These are phyloP conservation scores for Neocatenulostroma microsporum DNA, from an alignment of 2,329 filamentous ascomycete species.

Conservation along the genomic window DNA sequence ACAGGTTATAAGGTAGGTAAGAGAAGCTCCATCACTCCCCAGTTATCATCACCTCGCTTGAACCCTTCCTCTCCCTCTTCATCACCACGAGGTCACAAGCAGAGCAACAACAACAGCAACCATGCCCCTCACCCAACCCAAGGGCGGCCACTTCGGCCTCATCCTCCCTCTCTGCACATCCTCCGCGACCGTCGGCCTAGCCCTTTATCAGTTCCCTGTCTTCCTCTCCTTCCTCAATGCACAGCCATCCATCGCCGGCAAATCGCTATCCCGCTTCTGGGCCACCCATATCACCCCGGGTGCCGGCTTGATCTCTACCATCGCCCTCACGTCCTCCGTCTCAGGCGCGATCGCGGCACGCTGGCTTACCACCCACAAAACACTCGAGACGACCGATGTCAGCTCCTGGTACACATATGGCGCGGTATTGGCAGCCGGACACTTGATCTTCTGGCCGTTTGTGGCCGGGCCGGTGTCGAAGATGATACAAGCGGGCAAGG, in stretches of 20 bases:
- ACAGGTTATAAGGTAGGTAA: no score
- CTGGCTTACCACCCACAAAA: slow-evolving; percentile 20
- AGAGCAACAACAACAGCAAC: neutral
- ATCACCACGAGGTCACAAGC: no score
- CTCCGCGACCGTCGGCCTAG: slow-evolving; percentile 24
- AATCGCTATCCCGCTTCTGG: slow-evolving; percentile 23
- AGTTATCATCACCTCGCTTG: no score
- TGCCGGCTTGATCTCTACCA: slow-evolving; percentile 13
- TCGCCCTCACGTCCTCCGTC: slow-evolving; percentile 15
- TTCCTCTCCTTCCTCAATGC: slow-evolving; percentile 19
- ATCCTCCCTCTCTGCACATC: slow-evolving; percentile 25
- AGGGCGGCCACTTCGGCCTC: slow-evolving; percentile 21
- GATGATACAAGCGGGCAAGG: slow-evolving; percentile 14
- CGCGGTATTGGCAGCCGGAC: slow-evolving; percentile 18
- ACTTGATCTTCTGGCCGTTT: slow-evolving; percentile 19
- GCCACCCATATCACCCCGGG: slow-evolving; percentile 17
- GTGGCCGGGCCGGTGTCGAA: slow-evolving; percentile 17
- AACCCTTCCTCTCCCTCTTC: neutral
- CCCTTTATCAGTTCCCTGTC: slow-evolving; percentile 24
- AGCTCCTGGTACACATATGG: slow-evolving; percentile 24
- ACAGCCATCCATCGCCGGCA: slow-evolving; percentile 16
- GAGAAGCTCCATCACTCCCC: no score
- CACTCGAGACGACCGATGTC: slow-evolving; percentile 22
- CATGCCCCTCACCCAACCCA: slow-evolving; percentile 22
- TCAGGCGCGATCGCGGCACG: slow-evolving; percentile 16